phyloP scores from a whole-genome alignment of 148 eudicot species.

The Cornus florida region DNA sequence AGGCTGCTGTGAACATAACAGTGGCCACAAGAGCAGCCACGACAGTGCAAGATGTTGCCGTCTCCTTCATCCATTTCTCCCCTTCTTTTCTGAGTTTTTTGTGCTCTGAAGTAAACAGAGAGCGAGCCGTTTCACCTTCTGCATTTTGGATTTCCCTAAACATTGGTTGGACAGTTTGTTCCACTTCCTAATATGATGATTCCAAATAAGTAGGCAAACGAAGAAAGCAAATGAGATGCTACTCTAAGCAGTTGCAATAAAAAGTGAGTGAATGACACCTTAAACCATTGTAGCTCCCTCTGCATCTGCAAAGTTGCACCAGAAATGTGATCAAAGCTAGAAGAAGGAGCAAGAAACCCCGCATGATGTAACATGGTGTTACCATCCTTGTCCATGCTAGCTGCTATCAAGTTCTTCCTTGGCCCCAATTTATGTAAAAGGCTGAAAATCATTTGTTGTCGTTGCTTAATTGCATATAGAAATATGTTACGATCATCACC shows the following conservation, averaged over 20 bases:
- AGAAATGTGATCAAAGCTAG: conserved; percentile 16
- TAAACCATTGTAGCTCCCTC: conserved; percentile 23
- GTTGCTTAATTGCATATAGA: conserved; percentile 12
- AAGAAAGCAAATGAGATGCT: background rate
- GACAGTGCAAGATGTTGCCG: conserved; percentile 2
- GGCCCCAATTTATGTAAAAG: conserved; percentile 18
- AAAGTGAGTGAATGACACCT: conserved; percentile 12
- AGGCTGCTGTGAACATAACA: conserved; percentile 8
- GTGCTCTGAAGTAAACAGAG: conserved; percentile 6
- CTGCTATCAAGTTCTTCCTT: conserved; percentile 10
- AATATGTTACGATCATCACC: conserved; percentile 13
- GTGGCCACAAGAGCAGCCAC: conserved; percentile 8
- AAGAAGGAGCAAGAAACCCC: conserved; percentile 18
- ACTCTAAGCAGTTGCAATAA: no score
- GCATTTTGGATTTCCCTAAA: background rate
- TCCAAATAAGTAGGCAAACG: background rate
- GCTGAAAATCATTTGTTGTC: conserved; percentile 18
- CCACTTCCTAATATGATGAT: background rate
- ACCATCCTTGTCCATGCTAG: conserved; percentile 6
- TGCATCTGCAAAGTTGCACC: conserved; percentile 28
- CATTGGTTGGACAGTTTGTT: conserved; percentile 1
- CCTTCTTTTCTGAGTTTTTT: background rate
- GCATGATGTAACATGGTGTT: conserved; percentile 26
- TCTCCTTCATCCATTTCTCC: conserved; percentile 5
- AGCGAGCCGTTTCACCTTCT: background rate